A percentile compares a stretch with the other conserved stretches of the same genome.
Evolutionary conservation across 2,329 filamentous ascomycete genomes (phyloP).

Genomic region (Claviceps sp.): DNA sequence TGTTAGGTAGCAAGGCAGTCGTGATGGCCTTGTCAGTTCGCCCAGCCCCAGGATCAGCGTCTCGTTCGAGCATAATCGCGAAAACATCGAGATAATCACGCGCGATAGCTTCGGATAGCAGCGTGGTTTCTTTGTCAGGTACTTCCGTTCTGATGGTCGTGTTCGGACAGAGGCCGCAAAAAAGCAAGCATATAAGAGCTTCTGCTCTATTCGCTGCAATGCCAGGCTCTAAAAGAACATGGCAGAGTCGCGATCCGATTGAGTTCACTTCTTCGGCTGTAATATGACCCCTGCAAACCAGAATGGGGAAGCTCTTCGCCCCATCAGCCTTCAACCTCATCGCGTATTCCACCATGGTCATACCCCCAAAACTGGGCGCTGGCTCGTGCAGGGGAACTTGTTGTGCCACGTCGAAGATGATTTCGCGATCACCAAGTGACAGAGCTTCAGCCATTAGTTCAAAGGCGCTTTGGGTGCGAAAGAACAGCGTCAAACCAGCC

Average conservation of each 20-base stretch:
- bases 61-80: neutral
- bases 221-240: neutral
- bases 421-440: neutral
- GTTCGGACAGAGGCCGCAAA: neutral
- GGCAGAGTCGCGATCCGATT: neutral
- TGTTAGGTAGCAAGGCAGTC: neutral
- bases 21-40: neutral
- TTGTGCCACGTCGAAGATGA: neutral
- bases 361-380: neutral
- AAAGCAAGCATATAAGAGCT: neutral
- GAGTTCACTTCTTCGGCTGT: neutral
- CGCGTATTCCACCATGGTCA: neutral
- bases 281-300: neutral
- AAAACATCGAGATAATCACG: neutral
- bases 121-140: neutral
- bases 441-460: slow-evolving; percentile 1
- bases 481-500: neutral
- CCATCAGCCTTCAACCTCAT: neutral
- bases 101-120: neutral
- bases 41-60: neutral
- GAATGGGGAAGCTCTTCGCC: neutral
- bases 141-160: neutral
- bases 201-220: neutral
- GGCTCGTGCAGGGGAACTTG: neutral
- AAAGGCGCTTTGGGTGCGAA: neutral